phyloP scores from a whole-genome alignment of 2,329 filamentous ascomycete genomes.

The Epichloe sp. region DNA sequence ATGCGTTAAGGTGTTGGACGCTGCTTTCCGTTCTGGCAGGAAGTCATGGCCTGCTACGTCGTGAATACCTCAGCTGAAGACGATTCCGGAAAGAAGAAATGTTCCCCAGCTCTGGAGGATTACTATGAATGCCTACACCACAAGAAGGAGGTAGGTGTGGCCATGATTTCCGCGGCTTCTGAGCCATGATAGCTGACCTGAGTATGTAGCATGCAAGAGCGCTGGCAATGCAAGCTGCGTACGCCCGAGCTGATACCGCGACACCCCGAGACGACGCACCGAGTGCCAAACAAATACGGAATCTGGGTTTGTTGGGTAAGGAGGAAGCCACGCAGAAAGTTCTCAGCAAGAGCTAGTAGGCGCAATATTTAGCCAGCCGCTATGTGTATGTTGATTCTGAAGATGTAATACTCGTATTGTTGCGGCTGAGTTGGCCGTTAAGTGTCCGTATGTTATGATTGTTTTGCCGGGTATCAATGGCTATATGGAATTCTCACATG shows the following conservation, averaged over 20 bases:
- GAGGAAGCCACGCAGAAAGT: slow-evolving; percentile 64
- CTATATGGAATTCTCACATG: background rate
- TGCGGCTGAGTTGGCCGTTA: background rate
- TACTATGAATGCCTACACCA: slow-evolving; percentile 99
- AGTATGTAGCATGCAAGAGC: slow-evolving; percentile 58
- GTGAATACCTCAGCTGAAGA: slow-evolving; percentile 77
- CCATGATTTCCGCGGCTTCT: background rate
- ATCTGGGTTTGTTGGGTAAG: slow-evolving; percentile 70
- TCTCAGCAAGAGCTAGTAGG: slow-evolving; percentile 22
- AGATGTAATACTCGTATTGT: background rate
- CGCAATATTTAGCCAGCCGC: background rate
- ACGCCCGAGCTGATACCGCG: slow-evolving; percentile 64
- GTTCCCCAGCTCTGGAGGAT: slow-evolving; percentile 73
- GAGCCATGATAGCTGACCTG: slow-evolving; percentile 8
- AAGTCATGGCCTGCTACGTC: slow-evolving; percentile 95
- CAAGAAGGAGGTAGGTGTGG: slow-evolving; percentile 76
- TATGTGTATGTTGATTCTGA: background rate
- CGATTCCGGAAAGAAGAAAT: slow-evolving; percentile 74
- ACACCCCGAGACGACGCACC: slow-evolving; percentile 69
- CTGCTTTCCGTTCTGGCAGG: slow-evolving; percentile 99
- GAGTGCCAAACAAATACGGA: slow-evolving; percentile 75
- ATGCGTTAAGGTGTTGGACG: slow-evolving; percentile 44
- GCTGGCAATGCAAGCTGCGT: slow-evolving; percentile 67
- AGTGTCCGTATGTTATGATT: background rate
- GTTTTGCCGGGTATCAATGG: background rate